Evolutionary conservation across 75 land plant genomes (phyloP), one percentile per base, ranked within the genome.

Genomic region (Picea sitchensis): DNA sequence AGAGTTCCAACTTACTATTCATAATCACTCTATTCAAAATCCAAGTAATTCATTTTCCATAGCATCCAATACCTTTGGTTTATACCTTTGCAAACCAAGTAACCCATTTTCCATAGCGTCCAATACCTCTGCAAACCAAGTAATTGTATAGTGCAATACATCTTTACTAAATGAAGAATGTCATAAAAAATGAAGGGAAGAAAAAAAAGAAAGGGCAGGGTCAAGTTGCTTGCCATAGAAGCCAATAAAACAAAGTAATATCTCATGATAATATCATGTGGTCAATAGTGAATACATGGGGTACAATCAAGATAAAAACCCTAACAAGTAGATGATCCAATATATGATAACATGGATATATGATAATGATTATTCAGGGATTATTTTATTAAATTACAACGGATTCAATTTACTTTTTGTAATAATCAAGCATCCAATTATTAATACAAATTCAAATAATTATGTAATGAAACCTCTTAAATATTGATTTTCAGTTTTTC

Each of bases 31-130:
- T 41, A n/a, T 31, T 82, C 59, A 75, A 58, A 64, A 67, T n/a
- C 86, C 83, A 38, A 32, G 73, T 31, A 86, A 84, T 75, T 84
- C 86, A 57, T 86, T 84, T 82, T 81, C 82, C 6, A 90, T 86
- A 76, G 23, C 86, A 30, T 69, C 84, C 26, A 85, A 26, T 34
- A 18, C n/a, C 14, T 34, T 20, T 3, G 41, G n/a, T n/a, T n/a
- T n/a, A 26, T 34, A 18, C n/a, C 14, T 34, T 20, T 3, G 41
- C 18, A 64, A 65, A 41, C 86, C 83, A 36, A n/a, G 72, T 30
- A 86, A 83, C 77, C 86, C 86, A 64, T 86, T 84, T 82, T 81
- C 81, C 11, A 90, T 86, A 76, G 21, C 87, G 21, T 68, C 84
- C 32, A 85, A 23, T 64, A 14, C 34, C 30, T 64, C 65, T 1